These are phyloP conservation scores for Cynanchum wilfordii DNA, from an alignment of 257 asterid species.

Conservation along the genomic window DNA sequence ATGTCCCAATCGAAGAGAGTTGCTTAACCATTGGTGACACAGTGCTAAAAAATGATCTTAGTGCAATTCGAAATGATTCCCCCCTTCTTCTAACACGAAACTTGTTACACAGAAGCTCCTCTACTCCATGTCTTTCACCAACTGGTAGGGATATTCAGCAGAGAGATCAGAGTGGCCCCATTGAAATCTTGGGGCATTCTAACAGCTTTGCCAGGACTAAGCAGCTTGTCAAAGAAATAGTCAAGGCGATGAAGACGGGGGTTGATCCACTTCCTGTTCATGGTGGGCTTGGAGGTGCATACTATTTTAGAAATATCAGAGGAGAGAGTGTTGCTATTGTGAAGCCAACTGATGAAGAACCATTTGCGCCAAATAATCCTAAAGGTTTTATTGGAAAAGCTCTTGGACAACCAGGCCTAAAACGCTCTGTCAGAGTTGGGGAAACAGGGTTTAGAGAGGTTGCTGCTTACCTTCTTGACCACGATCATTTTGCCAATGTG, in stretches of 20 bases:
- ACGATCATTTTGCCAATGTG: constrained; percentile 81
- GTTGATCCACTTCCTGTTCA: constrained; percentile 78
- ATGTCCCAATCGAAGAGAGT: constrained; percentile 85
- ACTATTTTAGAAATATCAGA: constrained; percentile 64
- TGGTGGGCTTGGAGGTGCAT: constrained; percentile 96
- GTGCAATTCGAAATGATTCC: constrained; percentile 79
- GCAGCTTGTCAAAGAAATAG: constrained; percentile 73
- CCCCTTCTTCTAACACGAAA: constrained; percentile 79
- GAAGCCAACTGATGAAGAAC: constrained; percentile 98
- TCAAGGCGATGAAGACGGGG: constrained; percentile 71
- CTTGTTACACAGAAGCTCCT: constrained; percentile 80
- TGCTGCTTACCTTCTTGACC: constrained; percentile 91
- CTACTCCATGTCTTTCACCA: constrained; percentile 96
- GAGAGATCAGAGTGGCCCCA: constrained; percentile 76
- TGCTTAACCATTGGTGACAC: constrained; percentile 82
- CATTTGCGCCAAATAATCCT: constrained; percentile 94
- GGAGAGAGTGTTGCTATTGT: constrained; percentile 94
- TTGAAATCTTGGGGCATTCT: constrained; percentile 77
- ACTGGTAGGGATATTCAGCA: constrained; percentile 76
- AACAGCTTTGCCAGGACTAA: constrained; percentile 42
- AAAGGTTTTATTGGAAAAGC: constrained; percentile 95
- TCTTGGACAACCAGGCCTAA: constrained; percentile 92
- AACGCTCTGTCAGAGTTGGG: constrained; percentile 85
- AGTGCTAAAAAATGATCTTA: constrained; percentile 83
- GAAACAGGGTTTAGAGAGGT: constrained; percentile 95